These are phyloP conservation scores for Acanthamoeba healyi DNA, from an alignment of 208 protist genomes.

Conservation along the genomic window DNA sequence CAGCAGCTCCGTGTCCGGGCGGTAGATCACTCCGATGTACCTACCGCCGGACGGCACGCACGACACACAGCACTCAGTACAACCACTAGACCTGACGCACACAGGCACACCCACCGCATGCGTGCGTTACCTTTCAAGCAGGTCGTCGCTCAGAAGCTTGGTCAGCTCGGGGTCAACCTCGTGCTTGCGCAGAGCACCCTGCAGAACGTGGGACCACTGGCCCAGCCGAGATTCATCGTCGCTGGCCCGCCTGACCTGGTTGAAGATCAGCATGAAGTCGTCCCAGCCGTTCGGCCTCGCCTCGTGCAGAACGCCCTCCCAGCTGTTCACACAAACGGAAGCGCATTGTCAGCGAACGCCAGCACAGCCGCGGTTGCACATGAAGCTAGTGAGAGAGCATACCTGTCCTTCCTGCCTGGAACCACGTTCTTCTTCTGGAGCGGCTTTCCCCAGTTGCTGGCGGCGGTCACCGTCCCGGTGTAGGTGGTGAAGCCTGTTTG, in stretches of 20 bases:
- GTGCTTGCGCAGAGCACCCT: neutral
- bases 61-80: no score
- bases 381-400: neutral
- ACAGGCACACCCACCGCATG: neutral
- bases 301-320: constrained; percentile 30
- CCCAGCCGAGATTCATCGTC: neutral
- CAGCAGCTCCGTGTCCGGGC: constrained; percentile 53
- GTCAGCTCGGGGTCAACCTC: neutral
- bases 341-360: neutral
- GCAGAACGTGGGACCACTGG: neutral
- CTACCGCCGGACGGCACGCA: neutral
- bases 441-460: constrained; percentile 52
- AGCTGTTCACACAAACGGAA: neutral
- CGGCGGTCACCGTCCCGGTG: constrained; percentile 75
- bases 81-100: no score
- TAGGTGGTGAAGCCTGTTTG: constrained; percentile 67
- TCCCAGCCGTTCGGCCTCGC: neutral
- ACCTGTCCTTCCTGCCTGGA: constrained; percentile 21
- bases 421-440: constrained; percentile 21
- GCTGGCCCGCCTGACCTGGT: neutral
- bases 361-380: neutral
- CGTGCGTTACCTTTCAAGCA: neutral
- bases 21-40: constrained; percentile 53
- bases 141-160: neutral
- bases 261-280: constrained; percentile 39